Evolutionary conservation across 2,329 filamentous ascomycete species (phyloP), one percentile per base, ranked within the genome.

Genomic region (Mollisiaceae sp.): DNA sequence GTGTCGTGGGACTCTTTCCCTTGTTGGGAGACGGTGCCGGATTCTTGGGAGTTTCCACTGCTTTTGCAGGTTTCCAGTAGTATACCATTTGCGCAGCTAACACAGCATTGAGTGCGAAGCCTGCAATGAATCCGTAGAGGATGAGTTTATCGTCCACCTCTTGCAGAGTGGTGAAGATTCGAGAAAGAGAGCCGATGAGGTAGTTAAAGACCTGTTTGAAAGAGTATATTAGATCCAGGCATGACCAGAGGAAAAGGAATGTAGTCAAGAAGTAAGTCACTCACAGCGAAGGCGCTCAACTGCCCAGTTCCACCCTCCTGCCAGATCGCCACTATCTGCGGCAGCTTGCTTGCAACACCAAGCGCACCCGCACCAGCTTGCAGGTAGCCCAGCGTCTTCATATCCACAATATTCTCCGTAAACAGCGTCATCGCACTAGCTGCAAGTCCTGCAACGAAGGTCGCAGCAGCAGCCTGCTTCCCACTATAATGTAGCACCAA

Each of bases 111-210:
- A 99, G 86, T n/a, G 83, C 81, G 77, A 97, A 97, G 35, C 93
- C 95, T 8, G 93, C 92, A 63, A 98, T 81, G 83, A 97, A 98
- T 59, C 94, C 91, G 80, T 97, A 98, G 32, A 99, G 86, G 74
- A 99, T 98, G 65, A 98, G 85, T 80, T 94, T 94, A 79, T 99
- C 95, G 78, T 97, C 91, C 66, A 99, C 95, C 82, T 99, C 95
- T 76, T 98, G 94, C 65, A 99, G 83, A 9, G 96, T 99, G 38
- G 95, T 99, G 80, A 97, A 99, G 81, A 99, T 97, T 77, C 95
- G 91, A 32, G 93, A 92, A 65, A 98, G 87, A 52, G 93, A 97
- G 45, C 96, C 95, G 73, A 89, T 84, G 74, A 99, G 92, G 80
- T 97, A 99, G 84, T 97, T 98, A 86, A 99, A 97, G 72, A 99